phyloP scores from a whole-genome alignment of 352 stramenopile genomes.

The Phytopythium delawarense region DNA sequence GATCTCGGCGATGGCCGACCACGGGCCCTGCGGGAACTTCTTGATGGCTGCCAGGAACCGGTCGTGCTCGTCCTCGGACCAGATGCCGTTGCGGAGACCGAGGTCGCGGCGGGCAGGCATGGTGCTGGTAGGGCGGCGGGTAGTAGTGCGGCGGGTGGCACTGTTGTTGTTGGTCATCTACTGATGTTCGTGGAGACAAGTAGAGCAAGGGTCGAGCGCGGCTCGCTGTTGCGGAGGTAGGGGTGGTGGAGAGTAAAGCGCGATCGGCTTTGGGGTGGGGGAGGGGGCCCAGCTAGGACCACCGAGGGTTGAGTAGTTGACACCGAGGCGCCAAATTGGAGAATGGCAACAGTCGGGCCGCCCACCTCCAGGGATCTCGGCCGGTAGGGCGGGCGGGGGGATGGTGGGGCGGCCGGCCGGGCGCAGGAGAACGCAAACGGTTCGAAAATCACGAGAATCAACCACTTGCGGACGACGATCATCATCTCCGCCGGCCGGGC shows the following conservation, averaged over 20 bases:
- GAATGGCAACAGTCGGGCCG: neutral
- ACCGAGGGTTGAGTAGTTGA: neutral
- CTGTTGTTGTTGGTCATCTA: neutral
- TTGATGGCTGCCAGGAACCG: conserved; percentile 48
- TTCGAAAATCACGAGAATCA: conserved; percentile 4
- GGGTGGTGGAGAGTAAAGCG: conserved; percentile 5
- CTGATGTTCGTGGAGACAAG: neutral
- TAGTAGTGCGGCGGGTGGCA: neutral
- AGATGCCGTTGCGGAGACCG: conserved; percentile 26
- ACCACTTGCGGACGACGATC: neutral
- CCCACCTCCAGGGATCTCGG: neutral
- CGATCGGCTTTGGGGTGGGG: conserved; percentile 3
- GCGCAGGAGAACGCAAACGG: neutral
- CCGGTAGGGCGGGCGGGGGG: neutral
- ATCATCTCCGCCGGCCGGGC: no score
- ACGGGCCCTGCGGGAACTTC: conserved; percentile 40
- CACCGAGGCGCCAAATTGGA: conserved; percentile 8
- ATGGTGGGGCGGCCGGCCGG: neutral
- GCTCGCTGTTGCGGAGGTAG: neutral
- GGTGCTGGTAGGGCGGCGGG: no score
- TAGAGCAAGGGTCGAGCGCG: neutral
- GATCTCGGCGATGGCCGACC: conserved; percentile 31
- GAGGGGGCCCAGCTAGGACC: neutral
- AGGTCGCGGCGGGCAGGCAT: conserved; percentile 1
- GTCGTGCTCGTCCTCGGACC: conserved; percentile 58